These are phyloP conservation scores for Sphenostylis stenocarpa DNA, from an alignment of 306 rosid genomes.

Conservation along the genomic window DNA sequence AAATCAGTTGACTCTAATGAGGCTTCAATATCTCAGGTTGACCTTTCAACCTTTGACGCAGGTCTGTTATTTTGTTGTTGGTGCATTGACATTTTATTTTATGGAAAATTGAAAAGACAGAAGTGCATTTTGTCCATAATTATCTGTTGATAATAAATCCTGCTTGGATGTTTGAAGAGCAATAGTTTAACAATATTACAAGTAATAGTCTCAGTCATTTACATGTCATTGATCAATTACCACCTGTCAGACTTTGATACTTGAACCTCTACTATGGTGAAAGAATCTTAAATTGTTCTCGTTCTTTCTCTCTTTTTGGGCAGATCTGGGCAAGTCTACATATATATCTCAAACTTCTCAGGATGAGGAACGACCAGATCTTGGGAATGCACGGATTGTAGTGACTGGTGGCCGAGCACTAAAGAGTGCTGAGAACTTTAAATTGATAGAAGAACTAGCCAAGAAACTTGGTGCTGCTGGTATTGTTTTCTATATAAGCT, in stretches of 20 bases:
- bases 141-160: slow-evolving; percentile 1
- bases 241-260: neutral
- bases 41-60: slow-evolving; percentile 83
- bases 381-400: slow-evolving; percentile 84
- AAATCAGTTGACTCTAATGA: slow-evolving; percentile 48
- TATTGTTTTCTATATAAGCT: slow-evolving; percentile 38
- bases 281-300: neutral
- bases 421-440: slow-evolving; percentile 90
- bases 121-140: slow-evolving; percentile 1
- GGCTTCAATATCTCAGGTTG: slow-evolving; percentile 80
- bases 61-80: slow-evolving; percentile 60
- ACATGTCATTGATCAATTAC: slow-evolving; percentile 8
- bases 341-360: slow-evolving; percentile 67
- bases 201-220: slow-evolving; percentile 26
- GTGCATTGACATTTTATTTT: slow-evolving; percentile 17
- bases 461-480: slow-evolving; percentile 93
- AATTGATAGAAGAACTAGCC: slow-evolving; percentile 88
- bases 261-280: slow-evolving; percentile 13
- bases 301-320: slow-evolving; percentile 7
- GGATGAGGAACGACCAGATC: slow-evolving; percentile 82
- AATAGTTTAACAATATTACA: slow-evolving; percentile 12
- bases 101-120: slow-evolving; percentile 15
- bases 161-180: slow-evolving; percentile 28
- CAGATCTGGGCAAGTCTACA: slow-evolving; percentile 75
- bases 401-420: slow-evolving; percentile 88